Percentiles rank a stretch among this genome's conserved stretches.
These are phyloP conservation scores for Pinus taeda DNA, from an alignment of 75 land plant genomes.

Conservation along the genomic window DNA sequence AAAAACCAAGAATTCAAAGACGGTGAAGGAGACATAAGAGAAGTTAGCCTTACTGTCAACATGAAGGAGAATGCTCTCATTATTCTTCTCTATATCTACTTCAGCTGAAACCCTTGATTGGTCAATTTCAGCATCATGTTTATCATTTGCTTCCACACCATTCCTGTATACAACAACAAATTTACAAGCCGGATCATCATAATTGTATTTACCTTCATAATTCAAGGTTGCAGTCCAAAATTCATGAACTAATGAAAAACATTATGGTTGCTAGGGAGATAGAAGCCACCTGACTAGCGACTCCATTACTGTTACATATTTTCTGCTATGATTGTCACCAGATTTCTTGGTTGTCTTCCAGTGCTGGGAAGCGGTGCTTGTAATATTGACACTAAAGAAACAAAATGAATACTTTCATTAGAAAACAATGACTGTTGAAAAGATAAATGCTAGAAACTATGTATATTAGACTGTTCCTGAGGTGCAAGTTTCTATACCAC, in stretches of 20 bases:
- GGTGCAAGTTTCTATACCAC: constrained; percentile 29
- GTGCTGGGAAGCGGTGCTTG: constrained; percentile 45
- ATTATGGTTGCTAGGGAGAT: not conserved
- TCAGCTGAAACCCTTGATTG: constrained; percentile 40
- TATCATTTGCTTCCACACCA: constrained; percentile 45
- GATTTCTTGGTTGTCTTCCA: constrained; percentile 52
- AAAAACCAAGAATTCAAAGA: not conserved
- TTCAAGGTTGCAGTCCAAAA: not conserved
- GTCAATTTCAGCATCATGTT: constrained; percentile 41
- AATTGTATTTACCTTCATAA: not conserved
- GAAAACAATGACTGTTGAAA: not conserved
- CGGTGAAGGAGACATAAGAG: no score
- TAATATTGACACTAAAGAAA: constrained; percentile 41
- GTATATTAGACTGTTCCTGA: not conserved
- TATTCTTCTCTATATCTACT: constrained; percentile 32
- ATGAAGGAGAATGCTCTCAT: constrained; percentile 30
- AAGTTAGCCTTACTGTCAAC: constrained; percentile 40
- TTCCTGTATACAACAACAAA: constrained; percentile 26
- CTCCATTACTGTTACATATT: constrained; percentile 37
- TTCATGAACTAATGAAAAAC: not conserved
- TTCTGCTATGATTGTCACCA: constrained; percentile 36
- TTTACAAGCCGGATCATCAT: not conserved
- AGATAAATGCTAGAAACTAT: not conserved
- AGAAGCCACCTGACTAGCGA: constrained; percentile 34
- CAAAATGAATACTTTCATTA: not conserved